Percentiles rank a stretch among this genome's conserved stretches.
Evolutionary conservation across 2,329 filamentous ascomycete species (phyloP).

Genomic region (Talaromyces sp.): DNA sequence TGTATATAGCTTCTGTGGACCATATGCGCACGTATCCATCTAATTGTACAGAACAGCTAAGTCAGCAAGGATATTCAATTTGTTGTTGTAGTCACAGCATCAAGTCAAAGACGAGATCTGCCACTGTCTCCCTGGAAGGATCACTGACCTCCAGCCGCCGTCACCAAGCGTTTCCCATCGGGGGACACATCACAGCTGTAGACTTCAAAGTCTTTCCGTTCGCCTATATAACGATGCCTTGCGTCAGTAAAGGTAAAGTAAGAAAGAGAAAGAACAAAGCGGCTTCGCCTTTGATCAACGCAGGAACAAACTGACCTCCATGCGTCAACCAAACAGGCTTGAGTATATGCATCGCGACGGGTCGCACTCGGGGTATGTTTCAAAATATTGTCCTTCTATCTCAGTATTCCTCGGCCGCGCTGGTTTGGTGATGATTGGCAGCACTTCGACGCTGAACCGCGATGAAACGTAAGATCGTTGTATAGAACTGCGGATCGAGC

Average conservation of each 20-base stretch:
- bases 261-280: not conserved
- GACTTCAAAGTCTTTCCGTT: constrained; percentile 97
- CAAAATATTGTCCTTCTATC: not conserved
- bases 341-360: constrained; percentile 67
- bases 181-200: constrained; percentile 97
- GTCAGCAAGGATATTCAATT: not conserved
- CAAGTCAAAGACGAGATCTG: not conserved
- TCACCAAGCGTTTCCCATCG: constrained; percentile 85
- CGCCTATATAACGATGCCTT: constrained; percentile 50
- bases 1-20: constrained; percentile 91
- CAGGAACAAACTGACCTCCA: constrained; percentile 56
- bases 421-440: not conserved
- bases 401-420: not conserved
- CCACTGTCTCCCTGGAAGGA: not conserved
- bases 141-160: constrained; percentile 77
- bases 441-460: not conserved
- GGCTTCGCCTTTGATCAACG: not conserved
- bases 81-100: not conserved
- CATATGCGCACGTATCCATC: constrained; percentile 97
- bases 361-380: not conserved
- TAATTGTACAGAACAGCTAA: constrained; percentile 24
- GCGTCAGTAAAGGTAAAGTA: not conserved
- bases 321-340: constrained; percentile 96
- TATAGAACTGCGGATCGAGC: constrained; percentile 5
- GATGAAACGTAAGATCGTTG: not conserved